A percentile compares a stretch with the other conserved stretches of the same genome.
Conservation (phyloP, 257 asterid genomes). For the Salvia rosmarinus region DNA sequence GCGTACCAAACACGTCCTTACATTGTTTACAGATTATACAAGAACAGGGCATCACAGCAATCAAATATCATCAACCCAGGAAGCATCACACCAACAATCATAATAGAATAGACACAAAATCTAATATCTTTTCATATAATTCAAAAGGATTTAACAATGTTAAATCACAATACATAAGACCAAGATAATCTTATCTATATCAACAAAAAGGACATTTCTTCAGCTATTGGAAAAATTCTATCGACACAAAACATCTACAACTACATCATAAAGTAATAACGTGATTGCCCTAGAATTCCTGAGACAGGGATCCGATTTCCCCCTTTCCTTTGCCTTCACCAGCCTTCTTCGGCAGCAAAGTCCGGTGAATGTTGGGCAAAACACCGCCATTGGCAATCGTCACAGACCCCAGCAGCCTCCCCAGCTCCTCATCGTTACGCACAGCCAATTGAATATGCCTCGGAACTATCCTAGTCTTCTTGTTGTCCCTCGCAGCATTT, state of each 20-base stretch:
- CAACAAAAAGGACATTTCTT: not conserved
- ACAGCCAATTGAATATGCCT: constrained; percentile 68
- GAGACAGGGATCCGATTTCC: constrained; percentile 55
- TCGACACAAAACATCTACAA: not conserved
- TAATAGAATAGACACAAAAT: too few relatives aligned
- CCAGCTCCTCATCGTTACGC: constrained; percentile 61
- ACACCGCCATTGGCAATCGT: constrained; percentile 72
- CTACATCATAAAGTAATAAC: not conserved
- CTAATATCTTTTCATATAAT: not conserved
- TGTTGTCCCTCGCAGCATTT: constrained; percentile 73
- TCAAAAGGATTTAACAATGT: not conserved
- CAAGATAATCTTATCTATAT: not conserved
- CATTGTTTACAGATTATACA: too few relatives aligned
- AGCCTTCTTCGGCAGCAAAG: constrained; percentile 55
- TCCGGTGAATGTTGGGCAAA: constrained; percentile 52
- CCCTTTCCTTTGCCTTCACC: constrained; percentile 47
- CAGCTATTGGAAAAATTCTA: not conserved
- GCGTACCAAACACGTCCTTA: too few relatives aligned
- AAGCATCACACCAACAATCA: too few relatives aligned
- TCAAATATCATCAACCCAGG: too few relatives aligned
- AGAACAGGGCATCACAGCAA: too few relatives aligned
- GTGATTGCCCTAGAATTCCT: constrained; percentile 39
- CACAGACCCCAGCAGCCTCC: constrained; percentile 54
- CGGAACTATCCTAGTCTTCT: constrained; percentile 62
- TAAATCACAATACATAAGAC: not conserved